phyloP scores from a whole-genome alignment of 345 rosid species.

The Eutrema yunnanense region DNA sequence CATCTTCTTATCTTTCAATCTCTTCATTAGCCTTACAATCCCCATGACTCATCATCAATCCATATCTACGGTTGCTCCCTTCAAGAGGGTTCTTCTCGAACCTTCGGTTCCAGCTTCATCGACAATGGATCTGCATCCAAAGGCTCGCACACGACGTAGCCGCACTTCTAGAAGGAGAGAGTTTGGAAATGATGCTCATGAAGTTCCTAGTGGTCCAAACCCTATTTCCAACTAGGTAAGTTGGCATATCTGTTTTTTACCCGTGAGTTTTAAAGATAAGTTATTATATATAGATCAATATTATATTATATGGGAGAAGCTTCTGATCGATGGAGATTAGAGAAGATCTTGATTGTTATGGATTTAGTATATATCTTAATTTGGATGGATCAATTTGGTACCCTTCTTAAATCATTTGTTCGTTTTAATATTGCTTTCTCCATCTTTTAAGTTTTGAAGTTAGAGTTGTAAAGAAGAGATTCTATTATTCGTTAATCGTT shows the following conservation, averaged over 20 bases:
- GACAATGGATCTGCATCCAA: constrained; percentile 37
- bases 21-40: constrained; percentile 36
- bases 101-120: constrained; percentile 34
- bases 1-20: constrained; percentile 34
- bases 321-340: constrained; percentile 15
- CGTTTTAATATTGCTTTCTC: background rate
- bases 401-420: constrained; percentile 12
- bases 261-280: constrained; percentile 16
- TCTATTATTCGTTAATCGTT: background rate
- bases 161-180: constrained; percentile 30
- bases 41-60: constrained; percentile 21
- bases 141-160: constrained; percentile 14
- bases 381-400: constrained; percentile 13
- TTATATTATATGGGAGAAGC: constrained; percentile 11
- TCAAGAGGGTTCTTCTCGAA: constrained; percentile 49
- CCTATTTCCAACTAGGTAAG: constrained; percentile 78
- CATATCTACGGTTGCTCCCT: constrained; percentile 14
- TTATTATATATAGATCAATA: constrained; percentile 21
- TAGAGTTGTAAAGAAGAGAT: constrained; percentile 21
- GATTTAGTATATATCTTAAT: constrained; percentile 21
- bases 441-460: constrained; percentile 18
- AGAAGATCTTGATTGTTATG: constrained; percentile 9
- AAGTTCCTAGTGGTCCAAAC: constrained; percentile 93
- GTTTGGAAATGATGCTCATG: constrained; percentile 58
- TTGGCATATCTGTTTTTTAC: background rate